Conservation (phyloP, 306 rosid genomes). For the Gynostemma pentaphyllum region DNA sequence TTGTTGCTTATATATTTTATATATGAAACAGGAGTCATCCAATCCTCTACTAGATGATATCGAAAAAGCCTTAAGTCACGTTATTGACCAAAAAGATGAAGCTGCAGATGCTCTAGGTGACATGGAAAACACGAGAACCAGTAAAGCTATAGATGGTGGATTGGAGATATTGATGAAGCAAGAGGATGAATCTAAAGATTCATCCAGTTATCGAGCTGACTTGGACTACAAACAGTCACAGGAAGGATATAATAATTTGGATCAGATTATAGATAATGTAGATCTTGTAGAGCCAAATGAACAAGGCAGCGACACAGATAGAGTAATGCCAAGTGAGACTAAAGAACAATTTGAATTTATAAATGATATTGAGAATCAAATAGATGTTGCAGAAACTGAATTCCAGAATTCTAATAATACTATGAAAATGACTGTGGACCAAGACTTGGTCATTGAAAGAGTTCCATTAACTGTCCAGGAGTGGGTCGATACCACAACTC, state of each 20-base stretch:
- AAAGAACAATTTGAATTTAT: slow-evolving; percentile 1
- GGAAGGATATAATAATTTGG: background rate
- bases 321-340: slow-evolving; percentile 5
- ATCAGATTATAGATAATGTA: slow-evolving; percentile 5
- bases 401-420: slow-evolving; percentile 4
- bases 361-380: slow-evolving; percentile 8
- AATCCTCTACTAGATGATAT: slow-evolving; percentile 14
- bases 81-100: slow-evolving; percentile 8
- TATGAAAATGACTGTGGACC: slow-evolving; percentile 6
- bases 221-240: background rate
- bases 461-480: background rate
- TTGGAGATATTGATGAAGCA: slow-evolving; percentile 6
- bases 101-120: background rate
- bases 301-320: background rate
- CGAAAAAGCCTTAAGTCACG: slow-evolving; percentile 9
- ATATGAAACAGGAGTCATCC: slow-evolving; percentile 30
- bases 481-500: background rate
- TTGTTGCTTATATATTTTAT: too few species aligned
- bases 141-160: slow-evolving; percentile 14
- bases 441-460: slow-evolving; percentile 24
- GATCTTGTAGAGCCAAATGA: slow-evolving; percentile 8
- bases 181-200: slow-evolving; percentile 6
- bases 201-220: background rate
- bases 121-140: slow-evolving; percentile 15
- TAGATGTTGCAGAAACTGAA: slow-evolving; percentile 8